Evolutionary conservation across 441 rosid genomes (phyloP).

Genomic region (Lepidium campestre): DNA sequence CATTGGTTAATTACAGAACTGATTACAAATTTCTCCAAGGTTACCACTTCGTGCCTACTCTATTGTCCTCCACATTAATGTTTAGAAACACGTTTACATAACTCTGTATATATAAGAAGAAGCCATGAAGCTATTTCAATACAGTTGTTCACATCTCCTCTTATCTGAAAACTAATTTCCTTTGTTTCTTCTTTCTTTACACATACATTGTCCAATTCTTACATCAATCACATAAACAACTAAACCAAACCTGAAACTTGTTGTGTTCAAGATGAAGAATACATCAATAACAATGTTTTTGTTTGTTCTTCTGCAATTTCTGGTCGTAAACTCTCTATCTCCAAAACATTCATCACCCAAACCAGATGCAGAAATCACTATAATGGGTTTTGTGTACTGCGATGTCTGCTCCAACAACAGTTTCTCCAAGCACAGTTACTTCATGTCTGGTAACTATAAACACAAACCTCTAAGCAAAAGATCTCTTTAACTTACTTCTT

Average conservation of each 20-base stretch:
- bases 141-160: neutral
- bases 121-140: neutral
- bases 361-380: slow-evolving; percentile 46
- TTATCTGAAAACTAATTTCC: neutral
- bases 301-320: slow-evolving; percentile 6
- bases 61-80: neutral
- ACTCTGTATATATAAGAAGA: neutral
- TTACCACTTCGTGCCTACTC: too few species aligned
- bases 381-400: slow-evolving; percentile 91
- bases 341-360: slow-evolving; percentile 29
- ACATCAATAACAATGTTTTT: neutral
- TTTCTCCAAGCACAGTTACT: slow-evolving; percentile 94
- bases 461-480: neutral
- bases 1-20: too few species aligned
- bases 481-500: neutral
- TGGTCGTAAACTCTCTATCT: slow-evolving; percentile 27
- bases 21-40: too few species aligned
- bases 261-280: slow-evolving; percentile 12
- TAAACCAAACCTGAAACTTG: neutral
- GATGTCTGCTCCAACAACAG: slow-evolving; percentile 95
- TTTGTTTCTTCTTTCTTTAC: slow-evolving; percentile 1
- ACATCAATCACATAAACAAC: neutral
- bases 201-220: neutral
- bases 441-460: slow-evolving; percentile 53
- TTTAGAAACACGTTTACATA: neutral